A percentile compares a stretch with the other conserved stretches of the same genome.
Evolutionary conservation across 202 grass and related monocot species (phyloP).

Genomic region (Tripidium arundinaceum): DNA sequence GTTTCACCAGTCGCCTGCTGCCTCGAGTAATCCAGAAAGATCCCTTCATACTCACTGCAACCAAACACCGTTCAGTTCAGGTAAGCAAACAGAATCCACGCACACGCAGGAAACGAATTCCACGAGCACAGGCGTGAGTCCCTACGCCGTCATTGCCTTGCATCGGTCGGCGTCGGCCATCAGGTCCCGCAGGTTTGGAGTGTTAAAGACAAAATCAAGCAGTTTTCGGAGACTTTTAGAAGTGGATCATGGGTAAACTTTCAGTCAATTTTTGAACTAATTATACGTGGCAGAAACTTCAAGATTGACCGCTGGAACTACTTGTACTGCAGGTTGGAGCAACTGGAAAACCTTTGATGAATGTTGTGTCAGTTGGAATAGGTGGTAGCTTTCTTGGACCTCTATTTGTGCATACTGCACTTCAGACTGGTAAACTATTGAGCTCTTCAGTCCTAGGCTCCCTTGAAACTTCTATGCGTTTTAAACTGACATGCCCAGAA

Average conservation of each 20-base stretch:
- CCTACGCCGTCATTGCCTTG: constrained; percentile 84
- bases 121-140: neutral
- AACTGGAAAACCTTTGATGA: constrained; percentile 74
- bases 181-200: constrained; percentile 55
- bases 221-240: constrained; percentile 84
- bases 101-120: neutral
- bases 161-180: constrained; percentile 77
- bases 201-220: constrained; percentile 96
- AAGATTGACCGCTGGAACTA: neutral
- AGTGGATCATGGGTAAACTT: constrained; percentile 84
- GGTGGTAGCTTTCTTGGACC: constrained; percentile 94
- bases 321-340: constrained; percentile 63
- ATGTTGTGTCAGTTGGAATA: constrained; percentile 88
- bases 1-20: constrained; percentile 56
- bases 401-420: constrained; percentile 83
- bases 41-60: constrained; percentile 67
- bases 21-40: constrained; percentile 68
- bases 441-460: neutral
- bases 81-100: constrained; percentile 19
- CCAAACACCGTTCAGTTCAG: neutral
- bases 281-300: neutral
- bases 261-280: neutral
- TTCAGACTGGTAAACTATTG: constrained; percentile 62
- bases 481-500: constrained; percentile 1
- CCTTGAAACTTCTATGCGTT: neutral